A percentile compares a stretch with the other conserved stretches of the same genome.
Conservation (phyloP, 495 filamentous ascomycete genomes). For the Penicillium chermesinum region DNA sequence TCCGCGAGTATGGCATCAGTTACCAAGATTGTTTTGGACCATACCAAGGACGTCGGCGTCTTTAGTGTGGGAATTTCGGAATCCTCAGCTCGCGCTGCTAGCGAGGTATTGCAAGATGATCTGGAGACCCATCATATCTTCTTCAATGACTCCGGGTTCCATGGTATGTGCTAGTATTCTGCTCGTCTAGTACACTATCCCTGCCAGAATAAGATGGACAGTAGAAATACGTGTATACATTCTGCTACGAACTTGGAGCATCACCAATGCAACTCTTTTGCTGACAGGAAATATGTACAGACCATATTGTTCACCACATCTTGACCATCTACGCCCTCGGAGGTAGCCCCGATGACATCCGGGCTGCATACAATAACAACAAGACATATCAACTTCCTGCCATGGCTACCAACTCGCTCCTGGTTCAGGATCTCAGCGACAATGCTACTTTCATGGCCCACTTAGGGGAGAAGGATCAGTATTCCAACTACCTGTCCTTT, state of each 20-base stretch:
- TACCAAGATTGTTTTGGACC: conserved; percentile 53
- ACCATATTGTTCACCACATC: conserved; percentile 69
- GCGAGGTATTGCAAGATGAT: conserved; percentile 67
- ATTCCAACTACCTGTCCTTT: conserved; percentile 64
- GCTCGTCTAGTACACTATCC: too few relatives aligned
- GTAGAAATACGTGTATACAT: too few relatives aligned
- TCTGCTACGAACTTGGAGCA: too few relatives aligned
- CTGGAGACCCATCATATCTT: conserved; percentile 72
- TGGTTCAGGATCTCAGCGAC: conserved; percentile 50
- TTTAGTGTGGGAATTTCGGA: conserved; percentile 49
- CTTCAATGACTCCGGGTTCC: conserved; percentile 65
- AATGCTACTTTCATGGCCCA: conserved; percentile 47
- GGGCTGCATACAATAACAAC: conserved; percentile 55
- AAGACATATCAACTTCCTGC: conserved; percentile 54
- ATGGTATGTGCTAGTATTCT: too few relatives aligned
- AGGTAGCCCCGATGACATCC: conserved; percentile 52
- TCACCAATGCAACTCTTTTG: too few relatives aligned
- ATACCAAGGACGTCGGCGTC: conserved; percentile 51
- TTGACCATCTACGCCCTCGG: conserved; percentile 74
- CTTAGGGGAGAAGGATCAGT: conserved; percentile 50
- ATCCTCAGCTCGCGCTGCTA: conserved; percentile 54
- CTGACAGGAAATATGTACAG: too few relatives aligned
- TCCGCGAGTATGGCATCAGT: conserved; percentile 56
- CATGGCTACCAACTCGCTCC: conserved; percentile 30
- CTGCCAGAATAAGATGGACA: too few relatives aligned